These are phyloP conservation scores for Hymenoscyphus linearis DNA, from an alignment of 2,329 filamentous ascomycete species.

Conservation along the genomic window DNA sequence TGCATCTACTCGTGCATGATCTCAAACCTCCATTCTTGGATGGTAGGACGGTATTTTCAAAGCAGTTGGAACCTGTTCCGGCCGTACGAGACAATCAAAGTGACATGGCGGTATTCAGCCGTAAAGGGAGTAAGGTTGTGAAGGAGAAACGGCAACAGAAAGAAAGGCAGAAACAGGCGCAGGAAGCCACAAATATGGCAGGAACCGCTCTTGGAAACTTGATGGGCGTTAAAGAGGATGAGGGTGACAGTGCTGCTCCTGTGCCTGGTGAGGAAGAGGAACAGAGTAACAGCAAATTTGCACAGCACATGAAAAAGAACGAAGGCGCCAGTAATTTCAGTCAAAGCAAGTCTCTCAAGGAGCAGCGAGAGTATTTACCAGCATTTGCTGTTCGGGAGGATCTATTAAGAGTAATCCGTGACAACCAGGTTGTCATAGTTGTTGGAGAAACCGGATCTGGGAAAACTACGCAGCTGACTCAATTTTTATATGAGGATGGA, in stretches of 20 bases:
- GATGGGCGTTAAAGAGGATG: conserved; percentile 91
- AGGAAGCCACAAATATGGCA: conserved; percentile 88
- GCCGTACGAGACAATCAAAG: conserved; percentile 92
- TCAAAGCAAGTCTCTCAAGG: conserved; percentile 80
- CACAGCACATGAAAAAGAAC: conserved; percentile 81
- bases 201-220: conserved; percentile 91
- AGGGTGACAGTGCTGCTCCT: conserved; percentile 83
- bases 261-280: conserved; percentile 66
- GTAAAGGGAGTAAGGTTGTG: conserved; percentile 90
- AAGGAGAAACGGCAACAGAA: conserved; percentile 87
- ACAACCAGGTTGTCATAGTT: conserved; percentile 96
- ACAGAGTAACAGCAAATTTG: conserved; percentile 71
- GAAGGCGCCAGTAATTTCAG: conserved; percentile 88
- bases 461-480: conserved; percentile 95
- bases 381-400: conserved; percentile 97
- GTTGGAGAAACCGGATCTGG: conserved; percentile 96
- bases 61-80: conserved; percentile 90
- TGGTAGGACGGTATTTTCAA: conserved; percentile 92
- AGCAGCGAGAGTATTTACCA: conserved; percentile 89
- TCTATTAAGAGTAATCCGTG: conserved; percentile 81
- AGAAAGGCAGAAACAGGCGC: conserved; percentile 88
- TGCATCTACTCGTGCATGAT: conserved; percentile 91
- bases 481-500: conserved; percentile 93
- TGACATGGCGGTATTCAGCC: conserved; percentile 97
- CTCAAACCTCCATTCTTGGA: conserved; percentile 91